A percentile compares a stretch with the other conserved stretches of the same genome.
These are phyloP conservation scores for Monilinia fructigena DNA, from an alignment of 2,329 filamentous ascomycete genomes.

Conservation along the genomic window DNA sequence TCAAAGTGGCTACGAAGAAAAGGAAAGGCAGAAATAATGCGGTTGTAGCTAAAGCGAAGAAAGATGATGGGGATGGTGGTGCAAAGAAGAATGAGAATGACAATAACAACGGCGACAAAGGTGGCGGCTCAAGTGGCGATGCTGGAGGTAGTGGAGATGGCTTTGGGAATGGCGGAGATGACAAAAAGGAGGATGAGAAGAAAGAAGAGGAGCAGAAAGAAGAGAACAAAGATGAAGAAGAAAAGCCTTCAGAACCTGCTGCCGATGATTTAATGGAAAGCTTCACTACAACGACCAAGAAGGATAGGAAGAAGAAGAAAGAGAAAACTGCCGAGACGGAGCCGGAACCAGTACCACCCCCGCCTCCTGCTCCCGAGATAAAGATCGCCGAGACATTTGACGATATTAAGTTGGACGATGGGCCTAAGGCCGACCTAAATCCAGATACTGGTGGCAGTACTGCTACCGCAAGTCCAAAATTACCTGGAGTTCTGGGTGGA, in stretches of 20 bases:
- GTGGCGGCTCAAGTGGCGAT: constrained; percentile 41
- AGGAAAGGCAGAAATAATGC: constrained; percentile 48
- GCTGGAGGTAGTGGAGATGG: constrained; percentile 39
- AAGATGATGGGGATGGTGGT: constrained; percentile 48
- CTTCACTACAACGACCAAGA: constrained; percentile 15
- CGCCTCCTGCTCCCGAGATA: constrained; percentile 37
- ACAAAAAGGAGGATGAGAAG: constrained; percentile 41
- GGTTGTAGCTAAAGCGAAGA: constrained; percentile 32
- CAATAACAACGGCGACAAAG: constrained; percentile 40
- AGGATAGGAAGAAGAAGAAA: constrained; percentile 54
- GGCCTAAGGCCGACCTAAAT: constrained; percentile 56
- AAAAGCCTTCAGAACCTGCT: constrained; percentile 31
- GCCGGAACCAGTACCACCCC: constrained; percentile 25
- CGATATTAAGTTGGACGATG: constrained; percentile 66
- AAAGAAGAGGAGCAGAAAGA: constrained; percentile 45
- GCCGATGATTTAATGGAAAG: constrained; percentile 1
- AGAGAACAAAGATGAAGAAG: constrained; percentile 27
- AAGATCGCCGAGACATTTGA: constrained; percentile 57
- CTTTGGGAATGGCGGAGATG: constrained; percentile 40
- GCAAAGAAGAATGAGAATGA: constrained; percentile 46
- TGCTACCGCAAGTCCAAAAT: constrained; percentile 40
- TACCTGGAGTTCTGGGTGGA: constrained; percentile 49
- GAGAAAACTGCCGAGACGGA: constrained; percentile 39
- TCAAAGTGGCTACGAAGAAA: constrained; percentile 56
- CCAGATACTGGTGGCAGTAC: constrained; percentile 48